These are phyloP conservation scores for Sporothrix schenckii DNA, from an alignment of 2,329 filamentous ascomycete species.

Conservation along the genomic window DNA sequence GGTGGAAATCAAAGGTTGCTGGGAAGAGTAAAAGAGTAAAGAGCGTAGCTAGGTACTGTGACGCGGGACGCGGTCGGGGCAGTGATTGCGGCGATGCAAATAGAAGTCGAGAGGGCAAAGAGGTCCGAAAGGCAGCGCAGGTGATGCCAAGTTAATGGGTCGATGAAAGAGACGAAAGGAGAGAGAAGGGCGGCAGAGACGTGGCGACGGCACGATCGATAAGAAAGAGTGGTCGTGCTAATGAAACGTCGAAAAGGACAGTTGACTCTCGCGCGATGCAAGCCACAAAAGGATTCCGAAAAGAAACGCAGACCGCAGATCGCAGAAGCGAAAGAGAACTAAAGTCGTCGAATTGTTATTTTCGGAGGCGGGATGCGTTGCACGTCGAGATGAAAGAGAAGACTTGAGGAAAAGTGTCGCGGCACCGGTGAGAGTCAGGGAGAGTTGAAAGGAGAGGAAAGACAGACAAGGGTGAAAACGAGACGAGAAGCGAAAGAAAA, in stretches of 20 bases:
- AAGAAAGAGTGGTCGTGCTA: background rate
- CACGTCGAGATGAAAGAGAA: constrained; percentile 19
- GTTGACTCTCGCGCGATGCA: background rate
- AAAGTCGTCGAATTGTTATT: background rate
- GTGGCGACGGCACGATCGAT: background rate
- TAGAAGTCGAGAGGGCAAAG: background rate
- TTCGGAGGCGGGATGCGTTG: background rate
- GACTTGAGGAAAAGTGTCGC: background rate
- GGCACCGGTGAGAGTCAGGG: background rate
- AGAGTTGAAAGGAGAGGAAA: background rate
- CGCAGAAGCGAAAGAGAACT: background rate
- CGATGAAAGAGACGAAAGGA: background rate
- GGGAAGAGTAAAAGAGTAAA: background rate
- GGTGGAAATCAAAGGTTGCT: background rate
- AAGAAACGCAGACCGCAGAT: background rate
- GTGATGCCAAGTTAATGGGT: background rate
- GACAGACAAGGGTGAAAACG: constrained; percentile 13
- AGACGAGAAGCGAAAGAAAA: constrained; percentile 5
- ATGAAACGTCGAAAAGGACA: constrained; percentile 1
- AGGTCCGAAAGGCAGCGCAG: background rate
- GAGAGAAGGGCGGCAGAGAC: background rate
- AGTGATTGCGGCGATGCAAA: background rate
- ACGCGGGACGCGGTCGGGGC: background rate
- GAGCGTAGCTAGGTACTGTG: background rate
- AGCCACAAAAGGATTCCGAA: background rate